Evolutionary conservation across 352 stramenopile species (phyloP).

Genomic region (Blastocystis hominis): DNA sequence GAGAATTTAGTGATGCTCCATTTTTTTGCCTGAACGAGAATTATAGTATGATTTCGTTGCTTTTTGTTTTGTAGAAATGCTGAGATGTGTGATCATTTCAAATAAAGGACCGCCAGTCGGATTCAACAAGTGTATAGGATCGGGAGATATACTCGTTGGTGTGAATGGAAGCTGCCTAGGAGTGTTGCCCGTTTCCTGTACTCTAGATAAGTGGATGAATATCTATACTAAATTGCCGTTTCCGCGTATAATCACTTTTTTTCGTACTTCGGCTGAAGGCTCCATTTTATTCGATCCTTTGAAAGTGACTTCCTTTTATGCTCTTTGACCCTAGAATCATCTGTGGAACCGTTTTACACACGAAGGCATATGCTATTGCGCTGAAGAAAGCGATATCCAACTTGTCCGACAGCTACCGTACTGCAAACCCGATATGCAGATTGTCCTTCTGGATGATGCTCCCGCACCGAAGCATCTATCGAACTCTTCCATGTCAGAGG

Average conservation of each 20-base stretch:
- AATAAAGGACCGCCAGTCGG: background rate
- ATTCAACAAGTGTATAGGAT: background rate
- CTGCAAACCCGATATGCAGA: background rate
- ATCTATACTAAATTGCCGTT: background rate
- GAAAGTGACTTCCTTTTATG: background rate
- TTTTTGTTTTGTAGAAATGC: background rate
- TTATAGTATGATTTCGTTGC: background rate
- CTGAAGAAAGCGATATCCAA: background rate
- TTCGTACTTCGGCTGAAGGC: background rate
- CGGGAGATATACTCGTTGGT: constrained; percentile 10
- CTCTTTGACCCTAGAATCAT: background rate
- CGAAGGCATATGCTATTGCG: background rate
- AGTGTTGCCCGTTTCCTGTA: background rate
- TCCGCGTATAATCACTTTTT: constrained; percentile 1
- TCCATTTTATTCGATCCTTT: background rate
- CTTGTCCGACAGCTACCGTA: background rate
- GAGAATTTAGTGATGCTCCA: background rate
- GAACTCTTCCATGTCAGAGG: too few relatives aligned
- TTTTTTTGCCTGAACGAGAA: background rate
- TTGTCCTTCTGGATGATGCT: background rate
- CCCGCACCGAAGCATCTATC: background rate
- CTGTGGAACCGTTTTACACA: background rate
- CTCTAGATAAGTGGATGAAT: background rate
- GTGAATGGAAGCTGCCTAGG: constrained; percentile 1
- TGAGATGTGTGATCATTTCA: background rate